Evolutionary conservation across 108 stramenopile species (phyloP), one percentile per base, ranked within the genome.

Genomic region (Pseudonitzschia delicatissima): DNA sequence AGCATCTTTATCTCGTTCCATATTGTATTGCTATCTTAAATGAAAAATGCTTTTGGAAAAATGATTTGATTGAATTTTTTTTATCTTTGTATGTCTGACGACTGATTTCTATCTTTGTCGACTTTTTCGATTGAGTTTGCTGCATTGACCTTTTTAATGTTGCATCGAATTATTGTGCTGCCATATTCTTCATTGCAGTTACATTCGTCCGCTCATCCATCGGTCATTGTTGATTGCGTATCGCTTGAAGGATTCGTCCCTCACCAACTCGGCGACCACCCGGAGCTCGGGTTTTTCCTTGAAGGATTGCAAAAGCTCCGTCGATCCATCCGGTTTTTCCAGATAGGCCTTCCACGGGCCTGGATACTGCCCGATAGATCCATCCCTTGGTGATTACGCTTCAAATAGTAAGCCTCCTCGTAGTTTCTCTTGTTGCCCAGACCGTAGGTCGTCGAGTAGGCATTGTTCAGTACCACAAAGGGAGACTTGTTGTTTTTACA

Each of bases 201-300:
- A 81, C 67, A 81, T 59, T 26, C 81, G 64, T 51, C 81, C 81
- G 45, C 75, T 66, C 71, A 85, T 81, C 92, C 92, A 95, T 18
- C 94, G 84, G 79, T 95, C 94, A 60, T 95, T 95, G 71, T 75
- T 81, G 50, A 95, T 86, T 25, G 90, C 94, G 73, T 88, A 95
- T 31, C 88, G 61, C 34, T 87, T 83, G 83, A 95, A 90, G 21
- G 75, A 77, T 28, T 86, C 87, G n/a, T 92, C 88, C 42, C 94
- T 82, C 9, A 96, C 94, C 18, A 91, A 47, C 42, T 85, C 82
- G 4, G 87, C 80, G 11, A 86, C 90, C 42, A 87, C 86, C 33
- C 85, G 53, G 7, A 95, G 74, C 27, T 61, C 33, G 5, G 94
- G 94, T 64, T 95, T 95, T 11, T 66, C 77, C 42, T 82, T 76